phyloP scores from a whole-genome alignment of 1,284 basidiomycete species.

The Kwoniella shivajii region DNA sequence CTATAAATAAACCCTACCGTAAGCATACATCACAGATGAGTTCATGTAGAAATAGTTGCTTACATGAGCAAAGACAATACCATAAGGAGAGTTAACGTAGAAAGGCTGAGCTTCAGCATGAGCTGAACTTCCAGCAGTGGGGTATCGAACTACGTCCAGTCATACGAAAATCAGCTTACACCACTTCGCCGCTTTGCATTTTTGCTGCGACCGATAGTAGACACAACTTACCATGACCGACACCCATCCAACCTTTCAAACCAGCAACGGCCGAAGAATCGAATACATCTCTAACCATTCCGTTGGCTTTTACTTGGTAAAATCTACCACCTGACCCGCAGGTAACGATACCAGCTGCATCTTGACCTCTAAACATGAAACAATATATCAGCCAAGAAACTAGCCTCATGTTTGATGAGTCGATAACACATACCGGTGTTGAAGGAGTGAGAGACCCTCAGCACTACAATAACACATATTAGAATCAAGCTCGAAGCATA shows the following conservation, averaged over 20 bases:
- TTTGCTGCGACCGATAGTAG: background rate
- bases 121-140: conserved; percentile 95
- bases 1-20: too few relatives aligned
- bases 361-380: conserved; percentile 67
- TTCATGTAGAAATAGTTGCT: conserved; percentile 52
- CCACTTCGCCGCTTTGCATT: background rate
- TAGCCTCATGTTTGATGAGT: background rate
- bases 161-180: background rate
- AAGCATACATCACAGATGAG: too few relatives aligned
- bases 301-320: conserved; percentile 99
- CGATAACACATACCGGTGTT: conserved; percentile 65
- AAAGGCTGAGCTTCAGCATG: conserved; percentile 99
- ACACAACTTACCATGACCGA: conserved; percentile 80
- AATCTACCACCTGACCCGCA: conserved; percentile 94
- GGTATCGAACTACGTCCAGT: conserved; percentile 84
- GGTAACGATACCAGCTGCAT: conserved; percentile 97
- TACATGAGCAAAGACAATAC: conserved; percentile 97
- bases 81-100: conserved; percentile 95
- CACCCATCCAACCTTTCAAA: conserved; percentile 91
- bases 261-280: conserved; percentile 75
- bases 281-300: conserved; percentile 99
- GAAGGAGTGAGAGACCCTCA: conserved; percentile 85
- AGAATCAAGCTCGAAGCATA: background rate
- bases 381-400: background rate
- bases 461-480: conserved; percentile 45